Conservation (phyloP, 305 asterid genomes). For the Fraxinus platypoda region DNA sequence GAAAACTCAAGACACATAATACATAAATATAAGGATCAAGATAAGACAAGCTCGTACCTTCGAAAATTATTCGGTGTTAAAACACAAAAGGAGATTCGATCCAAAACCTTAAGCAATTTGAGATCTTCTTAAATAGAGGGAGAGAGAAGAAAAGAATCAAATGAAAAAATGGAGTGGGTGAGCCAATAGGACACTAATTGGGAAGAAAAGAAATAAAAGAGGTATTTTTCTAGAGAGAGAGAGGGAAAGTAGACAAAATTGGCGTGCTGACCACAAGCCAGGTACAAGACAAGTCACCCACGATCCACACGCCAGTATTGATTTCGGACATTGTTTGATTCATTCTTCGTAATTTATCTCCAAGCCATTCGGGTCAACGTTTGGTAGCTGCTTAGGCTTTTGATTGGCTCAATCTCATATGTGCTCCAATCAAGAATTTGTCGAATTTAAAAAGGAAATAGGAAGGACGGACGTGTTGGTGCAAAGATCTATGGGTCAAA, state of each 20-base stretch:
- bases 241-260: background rate
- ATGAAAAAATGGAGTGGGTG: background rate
- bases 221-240: background rate
- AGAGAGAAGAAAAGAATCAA: background rate
- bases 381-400: background rate
- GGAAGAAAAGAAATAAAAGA: background rate
- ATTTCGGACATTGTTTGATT: background rate
- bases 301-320: background rate
- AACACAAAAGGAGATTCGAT: background rate
- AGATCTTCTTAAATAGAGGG: background rate
- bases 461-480: background rate
- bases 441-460: background rate
- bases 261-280: conserved; percentile 15
- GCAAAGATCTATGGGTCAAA: background rate
- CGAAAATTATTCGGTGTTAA: background rate
- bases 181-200: background rate
- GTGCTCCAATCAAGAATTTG: background rate
- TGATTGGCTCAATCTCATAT: background rate
- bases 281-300: background rate
- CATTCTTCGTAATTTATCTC: background rate
- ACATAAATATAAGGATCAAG: background rate
- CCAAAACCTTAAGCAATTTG: background rate
- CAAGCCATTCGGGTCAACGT: background rate
- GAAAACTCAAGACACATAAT: background rate
- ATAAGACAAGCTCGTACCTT: background rate